Base-by-base conservation (phyloP, 257 asterid genomes). In the Striga asiatica region DNA sequence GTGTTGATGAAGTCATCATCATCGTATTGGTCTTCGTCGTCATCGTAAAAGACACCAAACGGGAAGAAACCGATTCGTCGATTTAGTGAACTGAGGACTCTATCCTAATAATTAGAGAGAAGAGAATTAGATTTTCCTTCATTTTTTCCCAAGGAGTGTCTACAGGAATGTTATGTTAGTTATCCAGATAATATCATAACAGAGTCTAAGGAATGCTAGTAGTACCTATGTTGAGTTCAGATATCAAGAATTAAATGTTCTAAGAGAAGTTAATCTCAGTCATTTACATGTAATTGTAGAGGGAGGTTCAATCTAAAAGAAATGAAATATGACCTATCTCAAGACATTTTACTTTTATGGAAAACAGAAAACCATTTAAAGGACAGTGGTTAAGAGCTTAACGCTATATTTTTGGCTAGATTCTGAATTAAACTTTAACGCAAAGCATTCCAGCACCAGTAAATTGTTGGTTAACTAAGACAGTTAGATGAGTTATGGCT, bases 61-160 rank as follows among this genome's bases (percentile, higher is more conserved):
- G 74, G 62, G 50, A 72, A 80, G 68, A 74, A 71, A 70, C 56
- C 65, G 52, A 62, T 27, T 58, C 63, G 76, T 46, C 56, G 78
- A 49, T 74, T 72, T 34, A 63, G 17, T 25, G 45, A 60, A 48
- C 35, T 56, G 54, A 35, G 32, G 68, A 57, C 74, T 79, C 78
- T 69, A 64, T 66, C 76, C 79, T 75, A 64, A 60, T 60, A 74
- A 70, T 43, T 17, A 17, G 61, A 56, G 72, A 39, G 54, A 55
- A 50, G 53, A 54, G 71, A 60, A 66, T 77, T 53, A 81, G 81
- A 75, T 63, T 68, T 61, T 54, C 61, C 61, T 59, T 43, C 64
- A 13, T 16, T 21, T 61, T 56, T 62, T n/a, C n/a, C 43, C 62
- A 61, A 48, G 60, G 32, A 62, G 54, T 65, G 46, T 62, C 64